Conservation (phyloP, 202 grass and related monocot genomes). For the Saccharum hybrid region DNA sequence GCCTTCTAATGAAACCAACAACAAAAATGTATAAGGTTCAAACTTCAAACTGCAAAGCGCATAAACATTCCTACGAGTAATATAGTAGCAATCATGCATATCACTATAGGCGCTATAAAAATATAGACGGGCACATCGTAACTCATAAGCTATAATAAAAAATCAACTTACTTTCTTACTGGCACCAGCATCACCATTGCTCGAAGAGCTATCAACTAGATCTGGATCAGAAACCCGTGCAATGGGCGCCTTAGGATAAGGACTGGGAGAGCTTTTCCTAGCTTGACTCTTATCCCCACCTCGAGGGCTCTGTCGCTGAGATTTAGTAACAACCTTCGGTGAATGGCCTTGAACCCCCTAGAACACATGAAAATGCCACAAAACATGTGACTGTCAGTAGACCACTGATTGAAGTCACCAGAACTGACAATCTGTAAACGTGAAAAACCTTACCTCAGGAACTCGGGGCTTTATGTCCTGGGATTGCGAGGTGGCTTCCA, state of each 20-base stretch:
- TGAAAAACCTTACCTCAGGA: slow-evolving; percentile 40
- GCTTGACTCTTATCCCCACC: slow-evolving; percentile 48
- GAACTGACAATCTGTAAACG: not conserved
- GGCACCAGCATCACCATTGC: slow-evolving; percentile 45
- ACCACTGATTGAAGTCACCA: not conserved
- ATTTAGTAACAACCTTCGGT: slow-evolving; percentile 45
- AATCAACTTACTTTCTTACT: slow-evolving; percentile 51
- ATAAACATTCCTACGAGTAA: not conserved
- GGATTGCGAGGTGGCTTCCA: slow-evolving; percentile 53
- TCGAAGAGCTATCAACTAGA: slow-evolving; percentile 48
- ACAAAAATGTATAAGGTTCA: slow-evolving; percentile 28
- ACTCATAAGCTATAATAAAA: not conserved
- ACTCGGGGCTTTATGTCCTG: slow-evolving; percentile 39
- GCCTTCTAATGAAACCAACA: slow-evolving; percentile 47
- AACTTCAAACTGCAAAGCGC: slow-evolving; percentile 3
- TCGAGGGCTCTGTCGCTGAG: slow-evolving; percentile 43
- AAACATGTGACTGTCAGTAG: not conserved
- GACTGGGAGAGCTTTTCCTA: slow-evolving; percentile 43
- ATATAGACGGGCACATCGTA: not conserved
- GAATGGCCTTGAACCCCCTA: slow-evolving; percentile 51
- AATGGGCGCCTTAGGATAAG: slow-evolving; percentile 51
- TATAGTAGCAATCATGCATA: slow-evolving; percentile 9
- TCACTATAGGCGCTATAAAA: not conserved
- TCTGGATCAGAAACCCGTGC: slow-evolving; percentile 55
- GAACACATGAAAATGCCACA: slow-evolving; percentile 27